Evolutionary conservation across 1,284 basidiomycete species (phyloP).

Genomic region (Hortiboletus rubellus): DNA sequence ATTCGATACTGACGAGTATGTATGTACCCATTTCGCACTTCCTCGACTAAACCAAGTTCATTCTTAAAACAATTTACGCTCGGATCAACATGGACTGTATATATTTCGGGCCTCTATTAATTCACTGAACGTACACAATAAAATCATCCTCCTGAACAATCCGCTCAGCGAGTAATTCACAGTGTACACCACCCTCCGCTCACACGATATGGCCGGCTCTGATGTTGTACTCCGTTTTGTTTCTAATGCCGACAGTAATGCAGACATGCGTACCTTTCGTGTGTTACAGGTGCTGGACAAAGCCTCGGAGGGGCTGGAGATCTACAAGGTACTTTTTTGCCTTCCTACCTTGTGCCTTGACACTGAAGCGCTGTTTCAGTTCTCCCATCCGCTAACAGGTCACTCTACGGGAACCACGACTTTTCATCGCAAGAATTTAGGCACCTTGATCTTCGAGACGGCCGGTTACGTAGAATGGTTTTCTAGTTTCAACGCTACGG

Average conservation of each 20-base stretch:
- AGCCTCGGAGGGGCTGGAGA: constrained; percentile 36
- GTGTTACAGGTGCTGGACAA: constrained; percentile 40
- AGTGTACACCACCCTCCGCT: not conserved
- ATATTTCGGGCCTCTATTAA: constrained; percentile 18
- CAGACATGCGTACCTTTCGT: constrained; percentile 48
- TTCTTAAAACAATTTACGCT: constrained; percentile 20
- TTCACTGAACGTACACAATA: constrained; percentile 8
- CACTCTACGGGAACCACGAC: constrained; percentile 45
- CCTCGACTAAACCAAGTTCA: constrained; percentile 17
- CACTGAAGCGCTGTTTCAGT: constrained; percentile 35
- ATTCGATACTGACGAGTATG: constrained; percentile 10
- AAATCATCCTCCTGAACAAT: not conserved
- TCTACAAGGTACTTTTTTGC: constrained; percentile 46
- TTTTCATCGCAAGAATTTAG: constrained; percentile 49
- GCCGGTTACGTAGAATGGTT: constrained; percentile 56
- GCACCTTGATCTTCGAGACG: constrained; percentile 46
- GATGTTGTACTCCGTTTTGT: constrained; percentile 46
- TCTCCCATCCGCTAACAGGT: constrained; percentile 53
- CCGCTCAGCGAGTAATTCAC: not conserved
- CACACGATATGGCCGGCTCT: constrained; percentile 24
- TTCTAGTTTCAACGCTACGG: constrained; percentile 44
- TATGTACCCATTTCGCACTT: constrained; percentile 22
- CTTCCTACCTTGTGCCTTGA: not conserved
- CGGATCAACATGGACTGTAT: constrained; percentile 26
- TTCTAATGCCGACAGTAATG: constrained; percentile 35